Base-by-base conservation (phyloP, 257 asterid genomes). In the Fraxinus cuspidata region DNA sequence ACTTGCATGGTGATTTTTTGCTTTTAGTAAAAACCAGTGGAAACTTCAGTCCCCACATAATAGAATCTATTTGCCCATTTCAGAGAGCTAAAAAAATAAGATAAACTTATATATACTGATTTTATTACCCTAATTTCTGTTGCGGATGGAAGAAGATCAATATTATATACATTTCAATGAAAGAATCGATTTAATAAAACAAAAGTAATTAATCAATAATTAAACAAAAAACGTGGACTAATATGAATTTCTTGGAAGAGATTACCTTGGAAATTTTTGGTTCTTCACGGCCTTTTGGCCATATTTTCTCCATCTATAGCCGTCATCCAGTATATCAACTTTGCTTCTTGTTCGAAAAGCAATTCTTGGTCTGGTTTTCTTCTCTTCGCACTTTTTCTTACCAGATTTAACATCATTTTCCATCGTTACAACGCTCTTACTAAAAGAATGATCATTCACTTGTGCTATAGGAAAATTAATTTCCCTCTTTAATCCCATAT, bases 291-390 rank as follows among this genome's bases (percentile, higher is more conserved):
- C 77, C 71, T 84, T 84, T 19, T 84, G 87, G 42, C 87, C 87
- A 69, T 84, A 84, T 25, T 84, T 84, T 75, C 87, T 81, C 87
- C 87, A 84, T 0, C 87, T 83, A 71, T 84, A 84, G 7, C 87
- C 87, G 19, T 84, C 87, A 32, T 84, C 87, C 6, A 84, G 85
- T 25, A 84, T 84, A 56, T 82, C 85, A 76, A 82, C 83, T 64
- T 74, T 74, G 23, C 83, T 78, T 66, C 75, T 74, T 9, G 85
- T 78, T 80, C 71, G 85, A 31, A 82, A 78, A 32, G 83, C 85
- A 74, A 74, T 58, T 49, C 80, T 75, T 23, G 65, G 80, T 42
- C 29, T 21, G 29, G 15, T 58, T 71, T 73, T 82, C 83, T 79
- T 86, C 79, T 83, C 81, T 7, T 29, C 81, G 18, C 16, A 6